Conservation (phyloP, 129 eudicot species). For the Ambrosia trifida region DNA sequence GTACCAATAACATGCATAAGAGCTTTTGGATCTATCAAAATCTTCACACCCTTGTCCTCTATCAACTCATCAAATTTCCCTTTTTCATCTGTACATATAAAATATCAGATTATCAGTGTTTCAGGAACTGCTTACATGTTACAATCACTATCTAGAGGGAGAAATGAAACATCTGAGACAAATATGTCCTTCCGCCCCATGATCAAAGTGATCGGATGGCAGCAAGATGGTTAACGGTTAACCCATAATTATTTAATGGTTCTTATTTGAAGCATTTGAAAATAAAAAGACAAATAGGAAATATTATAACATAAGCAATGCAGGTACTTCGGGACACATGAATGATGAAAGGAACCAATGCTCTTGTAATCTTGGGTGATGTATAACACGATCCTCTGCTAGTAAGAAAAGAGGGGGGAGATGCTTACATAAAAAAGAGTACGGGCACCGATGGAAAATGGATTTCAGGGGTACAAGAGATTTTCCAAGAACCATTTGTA, state of each 20-base stretch:
- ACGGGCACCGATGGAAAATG: too few relatives aligned
- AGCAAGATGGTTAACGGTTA: too few relatives aligned
- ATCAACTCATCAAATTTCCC: conserved; percentile 81
- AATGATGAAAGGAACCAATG: too few relatives aligned
- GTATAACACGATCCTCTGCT: too few relatives aligned
- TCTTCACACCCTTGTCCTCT: conserved; percentile 83
- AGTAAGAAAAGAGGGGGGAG: too few relatives aligned
- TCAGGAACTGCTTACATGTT: conserved; percentile 10
- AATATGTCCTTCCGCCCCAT: too few relatives aligned
- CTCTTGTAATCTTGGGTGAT: too few relatives aligned
- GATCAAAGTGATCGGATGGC: too few relatives aligned
- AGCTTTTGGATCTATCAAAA: conserved; percentile 80
- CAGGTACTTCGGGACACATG: background rate
- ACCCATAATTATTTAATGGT: background rate
- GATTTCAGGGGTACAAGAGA: too few relatives aligned
- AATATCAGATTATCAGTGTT: conserved; percentile 16
- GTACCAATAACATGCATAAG: conserved; percentile 91
- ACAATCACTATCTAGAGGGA: background rate
- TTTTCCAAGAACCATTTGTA: too few relatives aligned
- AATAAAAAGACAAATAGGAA: background rate
- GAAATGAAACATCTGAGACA: background rate
- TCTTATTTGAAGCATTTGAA: background rate
- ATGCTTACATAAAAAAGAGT: too few relatives aligned
- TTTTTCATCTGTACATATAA: conserved; percentile 54
- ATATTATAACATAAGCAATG: too few relatives aligned